phyloP scores from a whole-genome alignment of 1,139 yeast species.

The Wickerhamiella pararugosa region DNA sequence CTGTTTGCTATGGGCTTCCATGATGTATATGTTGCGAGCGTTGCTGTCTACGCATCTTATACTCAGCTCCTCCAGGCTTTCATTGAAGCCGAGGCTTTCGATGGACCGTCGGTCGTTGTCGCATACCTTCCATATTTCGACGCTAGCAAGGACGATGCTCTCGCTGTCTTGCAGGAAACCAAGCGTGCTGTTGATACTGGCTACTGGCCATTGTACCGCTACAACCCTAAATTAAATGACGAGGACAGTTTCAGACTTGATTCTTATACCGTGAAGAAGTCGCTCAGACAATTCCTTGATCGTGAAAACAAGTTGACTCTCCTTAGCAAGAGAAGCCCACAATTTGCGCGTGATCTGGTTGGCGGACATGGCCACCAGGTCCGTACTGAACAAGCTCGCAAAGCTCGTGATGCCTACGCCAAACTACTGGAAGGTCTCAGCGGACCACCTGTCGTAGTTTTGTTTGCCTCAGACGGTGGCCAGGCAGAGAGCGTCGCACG shows the following conservation, averaged over 20 bases:
- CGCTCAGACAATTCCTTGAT: constrained; percentile 65
- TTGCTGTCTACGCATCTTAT: constrained; percentile 85
- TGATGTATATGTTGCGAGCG: constrained; percentile 81
- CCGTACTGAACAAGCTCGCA: constrained; percentile 43
- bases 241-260: constrained; percentile 58
- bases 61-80: constrained; percentile 85
- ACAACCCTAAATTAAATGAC: constrained; percentile 40
- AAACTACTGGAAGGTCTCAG: constrained; percentile 71
- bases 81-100: constrained; percentile 71
- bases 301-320: constrained; percentile 78
- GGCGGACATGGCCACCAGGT: constrained; percentile 48
- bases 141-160: constrained; percentile 51
- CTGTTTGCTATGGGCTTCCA: constrained; percentile 92
- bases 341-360: constrained; percentile 58
- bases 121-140: constrained; percentile 69
- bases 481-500: constrained; percentile 76
- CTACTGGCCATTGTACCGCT: constrained; percentile 90
- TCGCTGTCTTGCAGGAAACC: constrained; percentile 70
- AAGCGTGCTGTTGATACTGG: constrained; percentile 86
- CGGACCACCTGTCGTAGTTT: constrained; percentile 84
- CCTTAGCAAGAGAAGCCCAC: constrained; percentile 56
- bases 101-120: constrained; percentile 82
- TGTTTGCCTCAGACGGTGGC: constrained; percentile 94
- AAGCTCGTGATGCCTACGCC: constrained; percentile 66
- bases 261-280: constrained; percentile 66